These are phyloP conservation scores for Penicillium angulare DNA, from an alignment of 495 filamentous ascomycete genomes.

Conservation along the genomic window DNA sequence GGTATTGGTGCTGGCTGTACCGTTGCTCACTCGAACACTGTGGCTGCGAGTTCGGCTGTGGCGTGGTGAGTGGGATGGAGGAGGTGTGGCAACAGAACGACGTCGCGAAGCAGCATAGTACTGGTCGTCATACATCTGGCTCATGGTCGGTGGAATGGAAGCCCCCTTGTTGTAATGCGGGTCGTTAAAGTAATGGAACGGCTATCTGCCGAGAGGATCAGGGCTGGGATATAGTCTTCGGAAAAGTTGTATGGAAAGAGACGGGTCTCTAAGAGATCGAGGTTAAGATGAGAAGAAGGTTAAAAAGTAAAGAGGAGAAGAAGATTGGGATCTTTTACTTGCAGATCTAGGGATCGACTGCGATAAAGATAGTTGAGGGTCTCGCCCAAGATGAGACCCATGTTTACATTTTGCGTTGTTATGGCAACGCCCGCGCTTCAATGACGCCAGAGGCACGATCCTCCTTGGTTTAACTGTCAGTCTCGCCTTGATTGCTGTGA, in stretches of 20 bases:
- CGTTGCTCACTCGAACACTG: constrained; percentile 68
- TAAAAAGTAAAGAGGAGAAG: constrained; percentile 7
- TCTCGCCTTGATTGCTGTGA: constrained; percentile 16
- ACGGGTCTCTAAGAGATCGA: constrained; percentile 1
- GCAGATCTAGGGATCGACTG: constrained; percentile 24
- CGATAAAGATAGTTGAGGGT: constrained; percentile 19
- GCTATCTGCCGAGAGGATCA: constrained; percentile 10
- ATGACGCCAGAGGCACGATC: constrained; percentile 35
- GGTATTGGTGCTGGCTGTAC: constrained; percentile 78
- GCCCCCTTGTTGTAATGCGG: constrained; percentile 16
- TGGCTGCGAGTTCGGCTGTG: constrained; percentile 55
- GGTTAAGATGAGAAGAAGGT: constrained; percentile 8
- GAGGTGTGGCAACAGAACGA: constrained; percentile 48
- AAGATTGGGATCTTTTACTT: constrained; percentile 12
- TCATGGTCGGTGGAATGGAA: constrained; percentile 33
- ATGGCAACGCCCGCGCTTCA: constrained; percentile 39
- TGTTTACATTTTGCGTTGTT: constrained; percentile 46
- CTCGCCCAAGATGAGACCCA: constrained; percentile 22
- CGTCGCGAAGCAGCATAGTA: constrained; percentile 50
- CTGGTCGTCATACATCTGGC: constrained; percentile 49
- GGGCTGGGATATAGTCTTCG: background rate
- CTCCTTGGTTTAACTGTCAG: constrained; percentile 11
- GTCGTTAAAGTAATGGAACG: constrained; percentile 7
- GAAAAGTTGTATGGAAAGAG: background rate
- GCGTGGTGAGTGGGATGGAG: constrained; percentile 45